Percentiles rank a stretch among this genome's conserved stretches.
phyloP scores from a whole-genome alignment of 2,329 filamentous ascomycete species.

The Sclerotinia sclerotiorum region DNA sequence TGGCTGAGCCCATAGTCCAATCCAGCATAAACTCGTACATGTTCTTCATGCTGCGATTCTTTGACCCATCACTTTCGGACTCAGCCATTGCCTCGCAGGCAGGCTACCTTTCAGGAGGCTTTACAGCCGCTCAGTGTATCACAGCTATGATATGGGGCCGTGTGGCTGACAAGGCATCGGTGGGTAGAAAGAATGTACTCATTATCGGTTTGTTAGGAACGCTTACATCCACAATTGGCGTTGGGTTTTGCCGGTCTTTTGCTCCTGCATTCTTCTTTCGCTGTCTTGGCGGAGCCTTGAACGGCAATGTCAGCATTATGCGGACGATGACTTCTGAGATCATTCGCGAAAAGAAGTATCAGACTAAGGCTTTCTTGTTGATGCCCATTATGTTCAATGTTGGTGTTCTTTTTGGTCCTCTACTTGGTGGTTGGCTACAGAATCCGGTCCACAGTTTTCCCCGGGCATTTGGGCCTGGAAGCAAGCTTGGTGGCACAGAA shows the following conservation, averaged over 20 bases:
- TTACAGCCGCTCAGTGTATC: conserved; percentile 1
- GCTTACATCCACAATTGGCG: not conserved
- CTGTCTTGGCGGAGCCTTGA: conserved; percentile 4
- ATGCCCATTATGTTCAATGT: conserved; percentile 15
- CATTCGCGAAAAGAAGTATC: conserved; percentile 5
- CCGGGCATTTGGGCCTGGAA: not conserved
- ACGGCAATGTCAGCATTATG: conserved; percentile 8
- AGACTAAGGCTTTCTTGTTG: conserved; percentile 9
- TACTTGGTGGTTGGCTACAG: conserved; percentile 2
- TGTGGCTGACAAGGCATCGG: not conserved
- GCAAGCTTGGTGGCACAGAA: not conserved
- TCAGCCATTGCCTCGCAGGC: not conserved
- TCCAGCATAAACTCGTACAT: conserved; percentile 12
- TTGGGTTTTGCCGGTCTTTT: conserved; percentile 7
- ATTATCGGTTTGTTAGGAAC: conserved; percentile 2
- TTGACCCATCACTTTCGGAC: conserved; percentile 1
- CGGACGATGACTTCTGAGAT: conserved; percentile 9
- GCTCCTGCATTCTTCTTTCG: conserved; percentile 8
- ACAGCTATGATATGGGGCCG: conserved; percentile 9
- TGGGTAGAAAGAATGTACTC: conserved; percentile 5
- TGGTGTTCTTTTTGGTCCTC: not conserved
- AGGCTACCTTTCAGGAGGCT: not conserved
- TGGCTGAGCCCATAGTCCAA: conserved; percentile 13
- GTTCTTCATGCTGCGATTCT: conserved; percentile 8
- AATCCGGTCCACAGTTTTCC: not conserved